Evolutionary conservation across 768 basidiomycete genomes (phyloP), one percentile per base, ranked within the genome.

Genomic region (Boletus subcaerulescens): DNA sequence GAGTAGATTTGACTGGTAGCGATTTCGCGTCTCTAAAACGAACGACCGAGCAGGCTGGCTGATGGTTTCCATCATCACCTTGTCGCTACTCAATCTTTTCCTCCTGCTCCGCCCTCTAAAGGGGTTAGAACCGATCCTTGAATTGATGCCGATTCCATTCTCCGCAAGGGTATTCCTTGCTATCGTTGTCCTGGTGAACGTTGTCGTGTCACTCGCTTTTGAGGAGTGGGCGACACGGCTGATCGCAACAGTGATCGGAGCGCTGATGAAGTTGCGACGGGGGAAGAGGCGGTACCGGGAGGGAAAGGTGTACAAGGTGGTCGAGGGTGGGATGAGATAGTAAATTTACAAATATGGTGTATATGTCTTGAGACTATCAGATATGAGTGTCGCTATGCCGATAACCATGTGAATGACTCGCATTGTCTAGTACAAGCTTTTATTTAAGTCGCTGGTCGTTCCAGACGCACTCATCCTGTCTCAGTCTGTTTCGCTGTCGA

Each of bases 231-330:
- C 81, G 4, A 75, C 83, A n/a, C 78, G 75, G 49, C 67, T 71
- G 17, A 77, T 91, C 31, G 81, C 86, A 11, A 72, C 66, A n/a
- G 31, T 80, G 31, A 72, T 89, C n/a, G 83, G 81, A 5, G 63
- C 66, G 36, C 56, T 82, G 57, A 67, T 73, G 53, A 70, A 71
- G 47, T 74, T 78, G 67, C 74, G 74, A 2, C 71, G 62, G 39
- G 69, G 70, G 48, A 76, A 73, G 45, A 77, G 76, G 52, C 75
- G 87, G 53, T 75, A 74, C 45, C 75, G 76, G 44, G 83, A 83
- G 14, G 87, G 86, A 5, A 93, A 93, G 68, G 72, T 80, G 47
- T 98, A 98, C 79, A 95, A 94, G 73, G 77, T 80, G 10, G 84
- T 98, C 3, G 91, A 93, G 62, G 83, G 85, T 20, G 85, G 83